These are phyloP conservation scores for Sabuloglossum arenarium DNA, from an alignment of 495 filamentous ascomycete genomes.

Conservation along the genomic window DNA sequence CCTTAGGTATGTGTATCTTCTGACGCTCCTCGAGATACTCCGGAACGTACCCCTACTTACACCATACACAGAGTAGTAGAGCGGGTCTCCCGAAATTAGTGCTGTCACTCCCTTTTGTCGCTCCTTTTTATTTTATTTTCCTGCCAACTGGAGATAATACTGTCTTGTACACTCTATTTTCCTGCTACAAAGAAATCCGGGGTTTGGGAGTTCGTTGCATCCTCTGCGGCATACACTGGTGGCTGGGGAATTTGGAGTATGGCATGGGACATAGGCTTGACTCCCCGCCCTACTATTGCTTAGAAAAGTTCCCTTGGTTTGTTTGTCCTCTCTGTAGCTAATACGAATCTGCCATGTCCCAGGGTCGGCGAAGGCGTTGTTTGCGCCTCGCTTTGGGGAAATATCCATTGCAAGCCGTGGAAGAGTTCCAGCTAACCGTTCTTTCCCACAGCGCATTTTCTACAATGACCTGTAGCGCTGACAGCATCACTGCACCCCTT, in stretches of 20 bases:
- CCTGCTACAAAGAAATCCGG: not conserved
- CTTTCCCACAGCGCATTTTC: not conserved
- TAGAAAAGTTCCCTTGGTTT: not conserved
- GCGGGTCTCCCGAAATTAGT: constrained; percentile 2
- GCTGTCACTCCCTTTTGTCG: not conserved
- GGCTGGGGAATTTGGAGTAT: not conserved
- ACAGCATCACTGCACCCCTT: not conserved
- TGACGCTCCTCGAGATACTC: not conserved
- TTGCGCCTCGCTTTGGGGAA: no score
- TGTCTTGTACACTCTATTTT: not conserved
- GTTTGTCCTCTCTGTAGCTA: not conserved
- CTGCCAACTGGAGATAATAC: not conserved
- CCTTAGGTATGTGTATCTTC: constrained; percentile 33
- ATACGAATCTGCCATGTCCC: not conserved
- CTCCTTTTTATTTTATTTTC: no score
- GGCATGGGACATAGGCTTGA: not conserved
- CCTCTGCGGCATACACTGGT: not conserved
- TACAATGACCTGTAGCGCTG: no score
- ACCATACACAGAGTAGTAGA: constrained; percentile 1
- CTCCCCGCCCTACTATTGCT: not conserved
- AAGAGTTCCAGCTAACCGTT: not conserved
- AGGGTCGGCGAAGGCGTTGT: not conserved
- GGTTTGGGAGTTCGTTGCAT: not conserved
- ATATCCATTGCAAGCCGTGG: no score
- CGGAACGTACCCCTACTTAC: not conserved